phyloP scores from a whole-genome alignment of 768 basidiomycete genomes.

The Hirschioporus abietinus region DNA sequence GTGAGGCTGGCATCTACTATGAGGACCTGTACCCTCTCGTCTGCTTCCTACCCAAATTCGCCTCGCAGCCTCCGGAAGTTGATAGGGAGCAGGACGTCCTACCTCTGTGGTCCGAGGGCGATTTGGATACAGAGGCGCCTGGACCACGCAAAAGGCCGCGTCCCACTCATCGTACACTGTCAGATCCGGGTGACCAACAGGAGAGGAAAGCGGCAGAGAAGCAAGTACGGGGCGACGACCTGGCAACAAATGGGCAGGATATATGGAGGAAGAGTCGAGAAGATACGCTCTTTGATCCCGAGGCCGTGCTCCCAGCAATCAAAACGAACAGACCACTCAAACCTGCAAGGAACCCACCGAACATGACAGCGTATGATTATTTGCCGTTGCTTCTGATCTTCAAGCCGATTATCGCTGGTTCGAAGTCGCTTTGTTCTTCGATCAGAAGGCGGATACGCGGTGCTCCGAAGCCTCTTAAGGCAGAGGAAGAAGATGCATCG shows the following conservation, averaged over 20 bases:
- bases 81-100: conserved; percentile 39
- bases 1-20: conserved; percentile 66
- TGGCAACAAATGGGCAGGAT: neutral
- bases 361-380: conserved; percentile 42
- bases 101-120: conserved; percentile 43
- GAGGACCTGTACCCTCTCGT: conserved; percentile 69
- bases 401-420: conserved; percentile 31
- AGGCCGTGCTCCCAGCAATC: conserved; percentile 38
- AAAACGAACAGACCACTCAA: conserved; percentile 38
- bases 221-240: conserved; percentile 3
- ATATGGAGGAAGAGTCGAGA: conserved; percentile 12
- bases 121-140: neutral
- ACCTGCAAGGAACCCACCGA: conserved; percentile 58
- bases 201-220: neutral
- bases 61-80: conserved; percentile 19
- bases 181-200: neutral
- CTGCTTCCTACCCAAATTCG: conserved; percentile 60
- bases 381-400: conserved; percentile 51
- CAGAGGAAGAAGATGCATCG: conserved; percentile 29
- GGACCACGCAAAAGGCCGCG: neutral
- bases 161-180: neutral
- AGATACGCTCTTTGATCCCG: conserved; percentile 38
- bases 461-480: conserved; percentile 21
- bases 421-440: conserved; percentile 6
- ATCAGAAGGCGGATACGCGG: neutral